Base-by-base conservation (phyloP, 2,329 filamentous ascomycete genomes). In the Cordyceps farinosa region DNA sequence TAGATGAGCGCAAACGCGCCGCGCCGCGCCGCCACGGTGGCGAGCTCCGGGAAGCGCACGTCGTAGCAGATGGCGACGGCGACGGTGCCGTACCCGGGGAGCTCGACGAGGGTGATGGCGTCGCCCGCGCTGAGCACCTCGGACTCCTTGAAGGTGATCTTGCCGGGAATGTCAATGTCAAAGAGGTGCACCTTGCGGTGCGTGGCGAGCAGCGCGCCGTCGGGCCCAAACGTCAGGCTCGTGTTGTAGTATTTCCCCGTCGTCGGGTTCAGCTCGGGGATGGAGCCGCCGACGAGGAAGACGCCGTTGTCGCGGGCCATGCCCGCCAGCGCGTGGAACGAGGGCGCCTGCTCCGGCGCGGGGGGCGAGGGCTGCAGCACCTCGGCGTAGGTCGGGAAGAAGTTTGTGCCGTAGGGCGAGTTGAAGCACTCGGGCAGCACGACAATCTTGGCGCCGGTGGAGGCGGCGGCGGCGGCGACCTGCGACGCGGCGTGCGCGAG, bases 341-440 rank as follows among this genome's bases (percentile, higher is more conserved):
- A 92, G 0, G 93, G 93, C 5, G 90, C 89, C 70, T 90, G 85
- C 52, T 86, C 83, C 65, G 80, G 74, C 3, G 87, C 80, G 0
- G 92, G 91, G 34, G 92, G 91, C 3, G 87, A 89, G 1, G 92
- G 91, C 55, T 80, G 77, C n/a, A 98, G 87, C 1, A 87, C 89
- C 78, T 99, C 95, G 68, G 95, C 93, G 76, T 98, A 98, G 65
- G 88, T 85, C 61, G 93, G 89, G 78, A 99, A 99, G 82, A 89
- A 93, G 72, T 92, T 76, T 68, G 88, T 92, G 68, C 95, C 95
- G 77, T 99, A 99, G 9, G 95, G 95, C 48, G 91, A 96, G 81
- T 99, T 99, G 87, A 99, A 99, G 83, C 95, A 99, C 80, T 99
- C 95, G 42, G 95, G 95, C 22, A 99, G 85, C 40, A 98, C 92